A percentile compares a stretch with the other conserved stretches of the same genome.
phyloP scores from a whole-genome alignment of 805 yeast species.

The Spathaspora boniae region DNA sequence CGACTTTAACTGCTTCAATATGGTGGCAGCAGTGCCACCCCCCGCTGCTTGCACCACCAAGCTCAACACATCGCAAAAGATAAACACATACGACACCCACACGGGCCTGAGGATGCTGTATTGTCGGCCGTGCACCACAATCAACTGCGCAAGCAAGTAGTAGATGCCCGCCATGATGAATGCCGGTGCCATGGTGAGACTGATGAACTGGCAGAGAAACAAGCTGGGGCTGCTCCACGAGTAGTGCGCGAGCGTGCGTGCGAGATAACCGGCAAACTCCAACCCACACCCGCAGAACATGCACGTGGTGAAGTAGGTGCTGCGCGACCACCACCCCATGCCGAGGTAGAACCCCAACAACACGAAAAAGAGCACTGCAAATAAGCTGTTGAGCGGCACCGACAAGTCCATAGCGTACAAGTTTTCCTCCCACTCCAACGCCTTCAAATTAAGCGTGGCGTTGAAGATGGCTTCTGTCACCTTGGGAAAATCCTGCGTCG shows the following conservation, averaged over 20 bases:
- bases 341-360: slow-evolving; percentile 20
- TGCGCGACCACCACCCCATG: slow-evolving; percentile 42
- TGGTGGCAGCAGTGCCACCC: slow-evolving; percentile 65
- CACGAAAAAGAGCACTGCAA: slow-evolving; percentile 52
- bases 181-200: slow-evolving; percentile 77
- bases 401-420: slow-evolving; percentile 43
- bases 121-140: slow-evolving; percentile 54
- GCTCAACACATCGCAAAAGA: slow-evolving; percentile 61
- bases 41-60: slow-evolving; percentile 70
- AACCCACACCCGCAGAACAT: slow-evolving; percentile 53
- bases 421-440: slow-evolving; percentile 13
- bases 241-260: slow-evolving; percentile 47
- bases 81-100: slow-evolving; percentile 61
- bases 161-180: slow-evolving; percentile 84
- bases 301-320: slow-evolving; percentile 64
- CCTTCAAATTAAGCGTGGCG: slow-evolving; percentile 18
- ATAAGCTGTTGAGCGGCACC: slow-evolving; percentile 54
- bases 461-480: slow-evolving; percentile 19
- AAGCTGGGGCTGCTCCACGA: slow-evolving; percentile 29
- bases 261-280: slow-evolving; percentile 68
- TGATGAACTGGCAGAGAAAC: slow-evolving; percentile 62
- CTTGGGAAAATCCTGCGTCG: slow-evolving; percentile 12
- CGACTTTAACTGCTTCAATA: slow-evolving; percentile 26
- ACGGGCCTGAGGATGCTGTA: slow-evolving; percentile 54
- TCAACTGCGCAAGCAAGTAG: slow-evolving; percentile 62